These are phyloP conservation scores for Verbascum thapsus DNA, from an alignment of 257 asterid genomes.

Conservation along the genomic window DNA sequence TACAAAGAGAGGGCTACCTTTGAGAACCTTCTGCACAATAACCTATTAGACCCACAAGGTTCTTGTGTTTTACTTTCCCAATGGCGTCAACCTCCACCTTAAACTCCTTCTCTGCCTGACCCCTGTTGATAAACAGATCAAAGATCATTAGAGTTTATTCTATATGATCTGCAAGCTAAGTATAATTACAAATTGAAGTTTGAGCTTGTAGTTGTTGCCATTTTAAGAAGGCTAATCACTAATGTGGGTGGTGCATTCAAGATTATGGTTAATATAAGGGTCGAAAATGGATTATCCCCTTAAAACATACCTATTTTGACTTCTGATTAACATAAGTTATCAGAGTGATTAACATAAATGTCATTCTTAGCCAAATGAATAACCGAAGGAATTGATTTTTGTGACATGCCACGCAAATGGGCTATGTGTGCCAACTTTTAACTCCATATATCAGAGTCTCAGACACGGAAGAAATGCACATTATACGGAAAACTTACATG, in stretches of 20 bases:
- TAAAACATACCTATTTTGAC: too few relatives aligned
- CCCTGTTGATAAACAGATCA: conserved; percentile 51
- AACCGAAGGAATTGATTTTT: neutral
- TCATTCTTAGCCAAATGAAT: neutral
- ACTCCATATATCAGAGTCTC: neutral
- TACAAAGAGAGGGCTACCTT: conserved; percentile 48
- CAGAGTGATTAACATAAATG: neutral
- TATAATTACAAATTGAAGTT: neutral
- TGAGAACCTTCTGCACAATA: conserved; percentile 91
- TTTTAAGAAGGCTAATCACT: conserved; percentile 10
- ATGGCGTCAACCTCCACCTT: conserved; percentile 99
- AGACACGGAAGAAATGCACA: neutral
- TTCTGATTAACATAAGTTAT: neutral
- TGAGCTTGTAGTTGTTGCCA: conserved; percentile 7
- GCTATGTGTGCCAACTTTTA: neutral
- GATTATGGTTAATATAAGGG: conserved; percentile 9
- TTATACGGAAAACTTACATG: neutral
- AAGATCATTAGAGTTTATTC: conserved; percentile 19
- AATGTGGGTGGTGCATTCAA: neutral
- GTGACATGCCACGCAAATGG: conserved; percentile 14
- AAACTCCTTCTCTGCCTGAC: conserved; percentile 95
- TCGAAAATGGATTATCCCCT: conserved; percentile 6
- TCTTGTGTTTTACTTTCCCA: conserved; percentile 96
- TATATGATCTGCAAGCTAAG: neutral
- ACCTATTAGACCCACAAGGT: conserved; percentile 90